Conservation (phyloP, 2,329 filamentous ascomycete genomes). For the Neoscytalidium dimidiatum region DNA sequence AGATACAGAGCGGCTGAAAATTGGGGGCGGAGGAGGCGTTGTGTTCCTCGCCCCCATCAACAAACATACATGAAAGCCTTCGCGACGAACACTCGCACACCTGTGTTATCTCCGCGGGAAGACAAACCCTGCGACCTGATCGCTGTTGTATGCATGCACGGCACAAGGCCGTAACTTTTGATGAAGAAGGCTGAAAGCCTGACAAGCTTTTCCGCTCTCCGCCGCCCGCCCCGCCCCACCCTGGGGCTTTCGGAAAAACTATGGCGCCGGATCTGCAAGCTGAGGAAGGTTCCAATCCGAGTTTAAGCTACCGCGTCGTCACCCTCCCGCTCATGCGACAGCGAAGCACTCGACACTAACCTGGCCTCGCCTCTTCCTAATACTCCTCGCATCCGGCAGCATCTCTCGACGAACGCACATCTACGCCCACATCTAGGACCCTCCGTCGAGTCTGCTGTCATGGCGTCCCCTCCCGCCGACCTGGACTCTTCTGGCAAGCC, state of each 20-base stretch:
- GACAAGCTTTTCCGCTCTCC: too few species aligned
- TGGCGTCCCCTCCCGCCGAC: constrained; percentile 1
- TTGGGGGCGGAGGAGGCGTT: background rate
- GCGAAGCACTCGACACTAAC: background rate
- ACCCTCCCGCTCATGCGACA: background rate
- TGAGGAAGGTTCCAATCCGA: background rate
- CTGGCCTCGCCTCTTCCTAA: background rate
- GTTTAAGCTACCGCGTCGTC: background rate
- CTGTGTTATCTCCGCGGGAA: too few species aligned
- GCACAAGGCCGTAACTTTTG: too few species aligned
- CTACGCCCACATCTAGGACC: background rate
- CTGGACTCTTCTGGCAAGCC: constrained; percentile 66
- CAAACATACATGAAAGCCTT: too few species aligned
- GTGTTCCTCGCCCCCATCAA: too few species aligned
- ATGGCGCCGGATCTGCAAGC: background rate
- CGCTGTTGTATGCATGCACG: too few species aligned
- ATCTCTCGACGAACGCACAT: background rate
- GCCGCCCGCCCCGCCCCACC: too few species aligned
- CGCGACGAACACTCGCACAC: too few species aligned
- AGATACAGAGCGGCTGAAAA: background rate
- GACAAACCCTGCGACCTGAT: too few species aligned
- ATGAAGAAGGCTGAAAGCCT: too few species aligned
- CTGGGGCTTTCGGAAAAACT: too few species aligned
- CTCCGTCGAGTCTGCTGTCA: background rate
- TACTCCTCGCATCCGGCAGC: background rate